These are phyloP conservation scores for Eimeria falciformis DNA, from an alignment of 169 alveolate genomes.

Conservation along the genomic window DNA sequence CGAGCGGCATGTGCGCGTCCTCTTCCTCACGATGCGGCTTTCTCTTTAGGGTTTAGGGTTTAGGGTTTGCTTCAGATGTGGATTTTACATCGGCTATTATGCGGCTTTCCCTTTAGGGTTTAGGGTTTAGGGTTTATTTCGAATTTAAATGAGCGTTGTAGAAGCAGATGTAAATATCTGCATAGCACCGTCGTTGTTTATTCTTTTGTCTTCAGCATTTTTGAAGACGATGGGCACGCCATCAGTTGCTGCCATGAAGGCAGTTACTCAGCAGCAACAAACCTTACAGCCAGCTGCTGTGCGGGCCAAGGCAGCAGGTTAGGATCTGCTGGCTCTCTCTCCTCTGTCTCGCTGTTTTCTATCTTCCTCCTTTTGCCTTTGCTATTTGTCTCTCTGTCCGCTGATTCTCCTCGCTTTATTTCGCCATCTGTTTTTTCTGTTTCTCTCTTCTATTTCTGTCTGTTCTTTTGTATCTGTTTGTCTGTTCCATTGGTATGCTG, in stretches of 20 bases:
- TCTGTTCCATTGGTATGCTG: neutral
- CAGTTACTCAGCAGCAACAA: constrained; percentile 43
- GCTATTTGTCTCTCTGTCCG: neutral
- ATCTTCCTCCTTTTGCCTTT: neutral
- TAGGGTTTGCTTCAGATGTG: constrained; percentile 17
- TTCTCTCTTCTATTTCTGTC: neutral
- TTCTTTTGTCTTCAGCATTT: neutral
- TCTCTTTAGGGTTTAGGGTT: constrained; percentile 1
- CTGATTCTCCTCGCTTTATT: neutral
- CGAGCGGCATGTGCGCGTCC: constrained; percentile 35
- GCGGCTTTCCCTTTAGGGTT: neutral
- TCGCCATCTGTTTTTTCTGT: neutral
- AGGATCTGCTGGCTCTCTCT: neutral
- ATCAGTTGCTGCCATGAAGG: constrained; percentile 38
- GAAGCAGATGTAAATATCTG: too few relatives aligned
- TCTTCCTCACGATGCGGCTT: too few relatives aligned
- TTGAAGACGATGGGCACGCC: constrained; percentile 64
- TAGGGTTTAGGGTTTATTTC: constrained; percentile 20
- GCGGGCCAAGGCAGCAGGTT: constrained; percentile 2
- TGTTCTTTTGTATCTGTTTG: neutral
- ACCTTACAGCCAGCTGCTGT: constrained; percentile 7
- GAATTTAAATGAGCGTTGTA: too few relatives aligned
- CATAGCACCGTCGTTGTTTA: too few relatives aligned
- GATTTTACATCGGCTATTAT: neutral
- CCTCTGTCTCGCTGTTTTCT: neutral